Evolutionary conservation across 352 stramenopile species (phyloP), one percentile per base, ranked within the genome.

Genomic region (Globisporangium cederbergense): DNA sequence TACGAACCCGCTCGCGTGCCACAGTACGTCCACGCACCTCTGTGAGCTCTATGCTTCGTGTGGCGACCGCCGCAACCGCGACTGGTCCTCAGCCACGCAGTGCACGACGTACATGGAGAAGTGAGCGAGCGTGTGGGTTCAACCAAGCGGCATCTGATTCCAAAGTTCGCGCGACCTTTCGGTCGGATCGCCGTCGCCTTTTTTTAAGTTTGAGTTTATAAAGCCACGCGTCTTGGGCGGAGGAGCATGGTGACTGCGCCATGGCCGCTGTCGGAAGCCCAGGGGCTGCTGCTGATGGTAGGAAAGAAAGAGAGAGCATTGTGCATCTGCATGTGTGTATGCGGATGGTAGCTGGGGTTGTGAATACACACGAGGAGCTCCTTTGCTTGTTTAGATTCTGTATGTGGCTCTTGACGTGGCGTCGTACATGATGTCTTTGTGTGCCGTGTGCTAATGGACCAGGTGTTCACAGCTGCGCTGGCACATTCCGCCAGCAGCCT

Each of bases 1-100:
- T 51, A 74, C 75, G 34, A 94, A 92, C 65, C 83, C 83, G 13
- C 75, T 96, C 22, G 83, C 78, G 10, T 96, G 87, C 69, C 87
- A 96, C 72, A 91, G 85, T 68, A 93, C 85, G 13, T 68, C 86
- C 52, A 94, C 87, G 2, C 87, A 96, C 64, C 78, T 93, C 58
- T 96, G 87, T 56, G 87, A 96, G 64, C 73, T 96, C 22, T 91
- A 92, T 53, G 82, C 72, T 58, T 85, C 85, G 3, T 96, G 87
- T 34, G 87, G 87, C 28, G 87, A 96, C 71, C 81, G 81, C 43
- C 83, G 87, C 54, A 68, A 81, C 56, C 83, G 87, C 32, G 83
- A 96, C 71, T 96, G 87, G 87, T 92, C 85, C 18, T 66, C 74
- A 32, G 83, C 83, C 40, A 76, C 64, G 52, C 83, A 95, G 56